Base-by-base conservation (phyloP, 306 rosid species). In the Dryas alaskensis region DNA sequence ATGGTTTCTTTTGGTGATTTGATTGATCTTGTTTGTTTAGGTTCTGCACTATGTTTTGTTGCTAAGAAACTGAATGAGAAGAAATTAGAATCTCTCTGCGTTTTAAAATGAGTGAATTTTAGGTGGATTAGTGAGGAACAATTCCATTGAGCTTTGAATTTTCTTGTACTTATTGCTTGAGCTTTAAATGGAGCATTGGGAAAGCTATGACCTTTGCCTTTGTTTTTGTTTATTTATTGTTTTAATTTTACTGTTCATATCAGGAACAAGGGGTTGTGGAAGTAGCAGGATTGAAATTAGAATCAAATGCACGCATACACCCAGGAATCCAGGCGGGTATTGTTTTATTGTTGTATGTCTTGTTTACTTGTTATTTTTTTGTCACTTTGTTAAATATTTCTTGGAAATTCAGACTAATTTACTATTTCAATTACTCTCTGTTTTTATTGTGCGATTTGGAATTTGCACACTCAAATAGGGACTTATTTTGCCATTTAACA, bases 261-360 rank as follows among this genome's bases (percentile, higher is more conserved):
- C 84, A 73, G 83, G 84, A 81, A 65, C 71, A 73, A 73, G 40
- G 57, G 49, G 50, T 74, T 69, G 59, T 69, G 77, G 78, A 84
- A 78, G 78, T 63, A 70, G 58, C 69, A 43, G 71, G 46, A 74
- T 39, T 25, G 47, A 78, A 65, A 76, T 65, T 8, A 63, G 82
- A 79, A 27, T 58, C 68, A 47, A 65, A 7, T 57, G 52, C 67
- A 64, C 52, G 3, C 45, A 59, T 50, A 22, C 64, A 57, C 44
- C 52, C 54, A 60, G 82, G 69, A 69, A 69, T 82, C 67, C 75
- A 45, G 80, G 84, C 85, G 75, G 81, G 82, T 79, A 79, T 82
- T 68, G 75, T 75, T 79, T 16, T 49, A 11, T 84, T 71, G 65
- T 74, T 76, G 9, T 60, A 45, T 68, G 47, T 69, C 67, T 68